These are phyloP conservation scores for Pascua sp. DNA, from an alignment of 1,284 basidiomycete genomes.

Conservation along the genomic window DNA sequence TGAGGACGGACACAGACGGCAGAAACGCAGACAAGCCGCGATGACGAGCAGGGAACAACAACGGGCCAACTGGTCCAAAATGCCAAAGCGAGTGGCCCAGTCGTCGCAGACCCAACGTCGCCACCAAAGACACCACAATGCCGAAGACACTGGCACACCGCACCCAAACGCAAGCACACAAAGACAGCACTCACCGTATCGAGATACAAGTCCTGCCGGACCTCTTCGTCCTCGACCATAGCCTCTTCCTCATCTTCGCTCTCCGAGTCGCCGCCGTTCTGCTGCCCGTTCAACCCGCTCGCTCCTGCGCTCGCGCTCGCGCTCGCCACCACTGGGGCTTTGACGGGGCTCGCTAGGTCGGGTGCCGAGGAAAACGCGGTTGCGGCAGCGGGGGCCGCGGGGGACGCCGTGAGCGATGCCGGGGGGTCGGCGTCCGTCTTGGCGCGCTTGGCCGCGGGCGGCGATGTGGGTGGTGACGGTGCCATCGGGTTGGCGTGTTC, in stretches of 20 bases:
- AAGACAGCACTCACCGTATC: conserved; percentile 68
- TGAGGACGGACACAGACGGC: not conserved
- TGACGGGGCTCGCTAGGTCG: too few relatives aligned
- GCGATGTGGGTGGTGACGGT: conserved; percentile 29
- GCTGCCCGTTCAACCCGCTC: not conserved
- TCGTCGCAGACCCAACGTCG: too few relatives aligned
- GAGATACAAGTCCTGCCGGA: conserved; percentile 82
- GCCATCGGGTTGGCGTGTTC: conserved; percentile 2
- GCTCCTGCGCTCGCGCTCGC: too few relatives aligned
- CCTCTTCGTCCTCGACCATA: conserved; percentile 49
- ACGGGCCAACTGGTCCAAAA: too few relatives aligned
- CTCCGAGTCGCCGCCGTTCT: conserved; percentile 24
- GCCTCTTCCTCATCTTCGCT: conserved; percentile 52
- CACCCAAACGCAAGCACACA: too few relatives aligned
- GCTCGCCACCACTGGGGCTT: too few relatives aligned
- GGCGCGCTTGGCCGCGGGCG: conserved; percentile 41
- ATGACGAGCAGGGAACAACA: too few relatives aligned
- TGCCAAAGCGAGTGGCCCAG: too few relatives aligned
- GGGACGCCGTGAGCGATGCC: conserved; percentile 2
- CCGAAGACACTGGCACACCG: too few relatives aligned
- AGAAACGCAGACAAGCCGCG: not conserved
- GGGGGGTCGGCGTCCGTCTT: conserved; percentile 25
- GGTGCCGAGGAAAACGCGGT: not conserved
- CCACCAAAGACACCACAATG: too few relatives aligned
- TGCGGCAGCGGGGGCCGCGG: not conserved